Base-by-base conservation (phyloP, 2,329 filamentous ascomycete genomes). In the Colletotrichum sansevieriae region DNA sequence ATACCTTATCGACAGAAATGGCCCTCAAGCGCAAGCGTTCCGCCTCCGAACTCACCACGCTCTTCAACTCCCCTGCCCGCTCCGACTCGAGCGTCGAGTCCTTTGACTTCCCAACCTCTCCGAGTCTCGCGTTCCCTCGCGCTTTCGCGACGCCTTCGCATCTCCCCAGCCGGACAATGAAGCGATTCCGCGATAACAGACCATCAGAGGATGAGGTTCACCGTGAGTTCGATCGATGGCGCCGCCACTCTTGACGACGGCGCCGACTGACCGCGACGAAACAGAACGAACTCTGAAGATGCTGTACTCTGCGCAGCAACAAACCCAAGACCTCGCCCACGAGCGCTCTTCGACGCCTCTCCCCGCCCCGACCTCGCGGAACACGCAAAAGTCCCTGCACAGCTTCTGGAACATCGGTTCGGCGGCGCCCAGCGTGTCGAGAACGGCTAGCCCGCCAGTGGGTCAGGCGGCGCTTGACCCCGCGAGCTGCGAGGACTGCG, bases 21-120 rank as follows among this genome's bases (percentile, higher is more conserved):
- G 76, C 83, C 29, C 79, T 89, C 75, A 91, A 91, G 76, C 88
- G 89, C 78, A 91, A 91, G 81, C 85, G 88, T 49, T 90, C 88
- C 73, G 83, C 85, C 63, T 87, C 86, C 22, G 87, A 89, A 75
- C 80, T 89, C 58, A 78, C 76, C 58, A 73, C 80, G 7, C 77
- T 85, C 10, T 80, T 83, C 49, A 81, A 79, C 68, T 80, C 82
- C 55, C 76, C 82, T 22, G 71, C 78, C 8, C 79, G 35, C 72
- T 76, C 5, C 70, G 75, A 75, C 58, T 78, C 80, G 49, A 73
- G 76, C 57, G 73, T 79, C 35, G 74, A 73, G 29, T 77, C 80
- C 70, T 76, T 78, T 69, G 76, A 79, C 65, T 70, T 71, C 52
- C 74, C 75, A 12, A 49, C 66, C 51, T 73, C 74, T 8, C 77